phyloP scores from a whole-genome alignment of 2,329 filamentous ascomycete genomes.

The Cladosporium sp. region DNA sequence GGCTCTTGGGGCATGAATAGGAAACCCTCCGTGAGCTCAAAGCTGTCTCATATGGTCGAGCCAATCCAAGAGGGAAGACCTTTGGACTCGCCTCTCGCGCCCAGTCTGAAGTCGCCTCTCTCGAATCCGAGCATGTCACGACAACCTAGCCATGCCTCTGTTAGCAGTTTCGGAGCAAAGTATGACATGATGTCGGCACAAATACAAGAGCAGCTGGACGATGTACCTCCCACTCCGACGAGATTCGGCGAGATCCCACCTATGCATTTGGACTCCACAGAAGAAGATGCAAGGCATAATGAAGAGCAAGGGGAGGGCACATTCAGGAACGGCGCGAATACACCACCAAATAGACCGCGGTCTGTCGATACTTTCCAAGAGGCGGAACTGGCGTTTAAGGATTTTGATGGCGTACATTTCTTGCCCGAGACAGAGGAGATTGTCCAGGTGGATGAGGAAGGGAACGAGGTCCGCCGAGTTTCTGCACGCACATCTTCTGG shows the following conservation, averaged over 20 bases:
- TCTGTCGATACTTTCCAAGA: conserved; percentile 62
- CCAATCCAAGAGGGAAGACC: conserved; percentile 32
- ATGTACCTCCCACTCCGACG: conserved; percentile 24
- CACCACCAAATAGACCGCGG: conserved; percentile 39
- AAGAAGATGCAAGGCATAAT: neutral
- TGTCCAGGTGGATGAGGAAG: conserved; percentile 28
- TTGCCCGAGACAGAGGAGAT: conserved; percentile 47
- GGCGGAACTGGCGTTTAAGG: conserved; percentile 63
- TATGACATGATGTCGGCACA: conserved; percentile 29
- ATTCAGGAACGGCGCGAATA: conserved; percentile 3
- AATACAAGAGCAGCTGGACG: conserved; percentile 25
- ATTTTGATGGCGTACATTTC: conserved; percentile 78
- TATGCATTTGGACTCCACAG: conserved; percentile 4
- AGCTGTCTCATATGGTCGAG: conserved; percentile 40
- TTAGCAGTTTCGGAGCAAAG: conserved; percentile 24
- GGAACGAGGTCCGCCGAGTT: conserved; percentile 29
- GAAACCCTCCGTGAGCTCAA: conserved; percentile 37
- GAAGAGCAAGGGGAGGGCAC: conserved; percentile 9
- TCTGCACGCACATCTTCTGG: conserved; percentile 29
- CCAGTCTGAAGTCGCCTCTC: conserved; percentile 20
- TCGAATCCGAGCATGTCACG: conserved; percentile 17
- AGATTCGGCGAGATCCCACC: conserved; percentile 7
- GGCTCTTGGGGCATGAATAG: conserved; percentile 38
- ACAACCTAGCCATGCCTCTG: conserved; percentile 19
- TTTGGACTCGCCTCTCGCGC: conserved; percentile 31